Evolutionary conservation across 768 basidiomycete genomes (phyloP), one percentile per base, ranked within the genome.

Genomic region (Calvatia gigantea): DNA sequence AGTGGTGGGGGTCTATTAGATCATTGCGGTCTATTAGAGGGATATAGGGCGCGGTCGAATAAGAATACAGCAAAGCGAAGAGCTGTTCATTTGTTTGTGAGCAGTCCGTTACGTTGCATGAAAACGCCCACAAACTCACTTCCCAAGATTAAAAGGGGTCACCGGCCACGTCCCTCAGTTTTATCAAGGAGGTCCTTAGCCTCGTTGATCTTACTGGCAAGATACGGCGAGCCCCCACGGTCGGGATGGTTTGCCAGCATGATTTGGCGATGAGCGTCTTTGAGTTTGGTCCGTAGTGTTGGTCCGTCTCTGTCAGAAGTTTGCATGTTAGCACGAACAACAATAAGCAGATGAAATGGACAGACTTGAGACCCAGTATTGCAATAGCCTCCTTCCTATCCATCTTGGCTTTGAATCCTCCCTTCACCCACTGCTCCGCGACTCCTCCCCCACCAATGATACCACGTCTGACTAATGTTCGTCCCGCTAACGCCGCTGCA

Each of bases 211-310:
- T 99, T 98, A 65, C 93, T 94, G 11, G 97, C 95, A 47, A 98
- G 75, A 71, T 98, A 99, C 6, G 97, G 97, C n/a, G 94, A 91
- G 28, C 97, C 97, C 31, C 97, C 97, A 58, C 97, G 81, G 76
- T 99, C 97, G 9, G 97, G 97, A 74, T 99, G 97, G 73, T 99
- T 99, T 27, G 94, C 91, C 48, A 98, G 81, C 97, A 99, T 99
- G 62, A 99, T 91, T 33, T 89, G 84, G 53, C 96, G 85, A 73
- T 99, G 97, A 0, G 97, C 94, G 63, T 98, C 96, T 74, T 98
- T 98, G 56, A 98, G 69, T 69, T 78, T 84, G 51, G 67, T 82
- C n/a, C 83, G 81, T n/a, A 96, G 73, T 54, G 76, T 77, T 8
- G 91, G 80, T 15, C 85, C 84, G 60, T 98, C 96, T 72, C 96